Percentiles rank a stretch among this genome's conserved stretches.
Evolutionary conservation across 257 asterid species (phyloP).

Genomic region (Perilla frutescens): DNA sequence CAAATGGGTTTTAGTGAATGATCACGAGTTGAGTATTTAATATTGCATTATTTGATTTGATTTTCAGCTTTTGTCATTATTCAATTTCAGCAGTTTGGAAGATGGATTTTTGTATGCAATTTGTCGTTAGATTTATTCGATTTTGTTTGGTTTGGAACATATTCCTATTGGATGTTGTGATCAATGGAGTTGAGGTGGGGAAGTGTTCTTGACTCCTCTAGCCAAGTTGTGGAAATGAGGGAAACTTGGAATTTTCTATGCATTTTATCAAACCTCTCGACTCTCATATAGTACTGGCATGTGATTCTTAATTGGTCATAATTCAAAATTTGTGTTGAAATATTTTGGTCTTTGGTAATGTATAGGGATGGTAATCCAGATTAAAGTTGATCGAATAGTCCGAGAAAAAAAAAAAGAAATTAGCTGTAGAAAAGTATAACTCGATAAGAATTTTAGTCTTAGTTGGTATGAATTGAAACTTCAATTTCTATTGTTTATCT

Average conservation of each 20-base stretch:
- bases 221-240: not conserved
- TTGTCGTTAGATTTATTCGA: not conserved
- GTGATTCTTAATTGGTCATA: not conserved
- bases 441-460: too few relatives aligned
- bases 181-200: not conserved
- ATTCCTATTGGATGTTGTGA: constrained; percentile 5
- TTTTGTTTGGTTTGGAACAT: not conserved
- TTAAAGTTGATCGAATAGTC: too few relatives aligned
- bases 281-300: not conserved
- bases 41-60: too few relatives aligned
- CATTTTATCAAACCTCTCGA: not conserved
- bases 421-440: too few relatives aligned
- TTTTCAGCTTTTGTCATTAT: not conserved
- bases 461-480: too few relatives aligned
- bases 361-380: too few relatives aligned
- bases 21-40: too few relatives aligned
- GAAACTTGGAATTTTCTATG: not conserved
- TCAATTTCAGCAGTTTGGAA: constrained; percentile 8
- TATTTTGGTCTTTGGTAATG: not conserved
- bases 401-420: too few relatives aligned
- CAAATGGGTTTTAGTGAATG: too few relatives aligned
- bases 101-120: not conserved
- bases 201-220: too few relatives aligned
- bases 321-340: not conserved
- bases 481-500: too few relatives aligned